Evolutionary conservation across 345 rosid species (phyloP).

Genomic region (Boechera divaricarpa): DNA sequence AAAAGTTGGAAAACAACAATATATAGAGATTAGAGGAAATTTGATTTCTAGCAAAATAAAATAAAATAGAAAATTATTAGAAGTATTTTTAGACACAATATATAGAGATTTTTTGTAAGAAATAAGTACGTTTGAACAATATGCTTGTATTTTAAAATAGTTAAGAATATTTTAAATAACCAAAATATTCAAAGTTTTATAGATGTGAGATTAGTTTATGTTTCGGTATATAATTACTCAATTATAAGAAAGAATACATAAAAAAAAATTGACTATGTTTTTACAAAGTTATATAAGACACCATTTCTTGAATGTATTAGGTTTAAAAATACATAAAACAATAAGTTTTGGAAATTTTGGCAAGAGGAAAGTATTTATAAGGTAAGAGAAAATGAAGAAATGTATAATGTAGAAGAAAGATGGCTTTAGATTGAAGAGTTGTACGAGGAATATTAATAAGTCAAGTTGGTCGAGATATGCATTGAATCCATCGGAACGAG

Average conservation of each 20-base stretch:
- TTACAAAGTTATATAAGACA: too few species aligned
- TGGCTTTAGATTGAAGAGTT: slow-evolving; percentile 31
- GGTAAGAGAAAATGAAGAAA: slow-evolving; percentile 17
- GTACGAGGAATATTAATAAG: slow-evolving; percentile 48
- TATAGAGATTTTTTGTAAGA: not conserved
- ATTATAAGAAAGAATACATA: too few species aligned
- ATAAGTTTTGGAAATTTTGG: not conserved
- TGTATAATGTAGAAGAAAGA: slow-evolving; percentile 33
- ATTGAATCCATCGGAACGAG: slow-evolving; percentile 40
- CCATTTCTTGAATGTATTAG: too few species aligned
- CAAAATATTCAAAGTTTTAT: not conserved
- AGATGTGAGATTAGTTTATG: not conserved
- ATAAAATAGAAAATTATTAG: not conserved
- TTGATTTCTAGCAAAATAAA: not conserved
- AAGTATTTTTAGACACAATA: not conserved
- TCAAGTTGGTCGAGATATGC: slow-evolving; percentile 43
- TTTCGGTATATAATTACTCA: too few species aligned
- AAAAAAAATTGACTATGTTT: too few species aligned
- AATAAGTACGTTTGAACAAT: not conserved
- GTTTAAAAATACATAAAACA: not conserved
- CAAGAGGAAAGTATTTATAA: not conserved
- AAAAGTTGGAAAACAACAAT: not conserved
- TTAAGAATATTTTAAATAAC: not conserved
- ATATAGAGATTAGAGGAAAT: too few species aligned
- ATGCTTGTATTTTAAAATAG: not conserved